Percentiles rank a stretch among this genome's conserved stretches.
phyloP scores from a whole-genome alignment of 495 filamentous ascomycete genomes.

The Aspergillus taichungensis region DNA sequence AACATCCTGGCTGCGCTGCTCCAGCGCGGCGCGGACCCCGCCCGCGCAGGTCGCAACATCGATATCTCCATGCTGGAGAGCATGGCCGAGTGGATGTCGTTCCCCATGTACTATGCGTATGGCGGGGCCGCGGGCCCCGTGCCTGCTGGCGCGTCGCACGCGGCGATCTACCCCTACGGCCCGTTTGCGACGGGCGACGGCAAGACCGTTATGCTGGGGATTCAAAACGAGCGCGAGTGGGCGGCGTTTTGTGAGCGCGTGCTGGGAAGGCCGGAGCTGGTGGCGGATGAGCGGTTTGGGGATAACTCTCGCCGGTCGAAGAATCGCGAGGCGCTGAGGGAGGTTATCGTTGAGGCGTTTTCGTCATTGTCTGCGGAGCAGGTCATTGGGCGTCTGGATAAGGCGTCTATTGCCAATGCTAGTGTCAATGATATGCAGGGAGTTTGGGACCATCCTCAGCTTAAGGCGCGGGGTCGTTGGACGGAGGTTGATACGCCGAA shows the following conservation, averaged over 20 bases:
- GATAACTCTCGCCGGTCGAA: slow-evolving; percentile 25
- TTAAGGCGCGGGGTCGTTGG: slow-evolving; percentile 36
- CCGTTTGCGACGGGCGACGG: slow-evolving; percentile 40
- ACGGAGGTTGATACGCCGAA: slow-evolving; percentile 35
- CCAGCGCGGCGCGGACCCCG: slow-evolving; percentile 33
- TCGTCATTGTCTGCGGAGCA: slow-evolving; percentile 19
- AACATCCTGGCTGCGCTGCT: slow-evolving; percentile 42
- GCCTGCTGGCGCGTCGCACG: slow-evolving; percentile 39
- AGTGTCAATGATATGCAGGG: slow-evolving; percentile 43
- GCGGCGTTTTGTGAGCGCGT: slow-evolving; percentile 35
- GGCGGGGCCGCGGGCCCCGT: slow-evolving; percentile 28
- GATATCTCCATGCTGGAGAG: slow-evolving; percentile 48
- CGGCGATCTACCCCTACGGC: slow-evolving; percentile 44
- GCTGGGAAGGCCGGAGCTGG: slow-evolving; percentile 19
- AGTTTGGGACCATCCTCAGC: slow-evolving; percentile 41
- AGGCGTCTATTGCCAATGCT: slow-evolving; percentile 37
- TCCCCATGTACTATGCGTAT: slow-evolving; percentile 45
- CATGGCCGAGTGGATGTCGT: slow-evolving; percentile 49
- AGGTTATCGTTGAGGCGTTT: slow-evolving; percentile 23
- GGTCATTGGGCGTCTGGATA: slow-evolving; percentile 23
- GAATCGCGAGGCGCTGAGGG: slow-evolving; percentile 27
- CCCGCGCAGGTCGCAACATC: slow-evolving; percentile 28
- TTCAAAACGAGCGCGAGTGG: slow-evolving; percentile 48
- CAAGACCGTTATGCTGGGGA: slow-evolving; percentile 43
- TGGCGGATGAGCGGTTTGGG: slow-evolving; percentile 25